Percentiles rank a stretch among this genome's conserved stretches.
These are phyloP conservation scores for Claviceps sp. DNA, from an alignment of 2,329 filamentous ascomycete species.

Conservation along the genomic window DNA sequence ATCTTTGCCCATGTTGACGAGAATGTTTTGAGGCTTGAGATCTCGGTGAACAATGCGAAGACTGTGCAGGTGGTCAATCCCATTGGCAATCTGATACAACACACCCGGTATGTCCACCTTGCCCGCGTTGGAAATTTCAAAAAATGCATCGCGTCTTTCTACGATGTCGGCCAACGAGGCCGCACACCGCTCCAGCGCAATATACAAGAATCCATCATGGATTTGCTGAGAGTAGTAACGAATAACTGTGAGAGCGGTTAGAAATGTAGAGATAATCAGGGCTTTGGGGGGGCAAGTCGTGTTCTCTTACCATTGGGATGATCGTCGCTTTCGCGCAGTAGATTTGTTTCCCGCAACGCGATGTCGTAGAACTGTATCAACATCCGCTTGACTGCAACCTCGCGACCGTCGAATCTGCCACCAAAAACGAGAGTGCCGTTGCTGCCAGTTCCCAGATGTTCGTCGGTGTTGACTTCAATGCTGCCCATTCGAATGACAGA, in stretches of 20 bases:
- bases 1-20: constrained; percentile 62
- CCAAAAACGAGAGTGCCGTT: constrained; percentile 95
- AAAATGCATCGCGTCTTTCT: constrained; percentile 56
- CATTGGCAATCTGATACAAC: constrained; percentile 78
- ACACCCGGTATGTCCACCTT: constrained; percentile 66
- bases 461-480: constrained; percentile 49
- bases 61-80: constrained; percentile 77
- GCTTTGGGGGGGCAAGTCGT: background rate
- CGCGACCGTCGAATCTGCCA: constrained; percentile 84
- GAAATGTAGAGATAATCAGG: background rate
- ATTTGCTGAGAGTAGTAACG: constrained; percentile 90
- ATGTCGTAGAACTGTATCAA: constrained; percentile 92
- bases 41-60: constrained; percentile 94
- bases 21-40: constrained; percentile 93
- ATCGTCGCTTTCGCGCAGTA: constrained; percentile 86
- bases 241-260: constrained; percentile 49
- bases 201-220: constrained; percentile 84
- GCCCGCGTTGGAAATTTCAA: constrained; percentile 56
- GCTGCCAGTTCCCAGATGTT: constrained; percentile 64
- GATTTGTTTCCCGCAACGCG: constrained; percentile 81
- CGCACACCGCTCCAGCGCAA: constrained; percentile 85
- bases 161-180: constrained; percentile 88
- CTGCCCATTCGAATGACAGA: constrained; percentile 48
- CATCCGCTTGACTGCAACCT: constrained; percentile 95
- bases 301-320: constrained; percentile 62